Evolutionary conservation across 495 filamentous ascomycete genomes (phyloP), one percentile per base, ranked within the genome.

Genomic region (Aspergillus baeticus): DNA sequence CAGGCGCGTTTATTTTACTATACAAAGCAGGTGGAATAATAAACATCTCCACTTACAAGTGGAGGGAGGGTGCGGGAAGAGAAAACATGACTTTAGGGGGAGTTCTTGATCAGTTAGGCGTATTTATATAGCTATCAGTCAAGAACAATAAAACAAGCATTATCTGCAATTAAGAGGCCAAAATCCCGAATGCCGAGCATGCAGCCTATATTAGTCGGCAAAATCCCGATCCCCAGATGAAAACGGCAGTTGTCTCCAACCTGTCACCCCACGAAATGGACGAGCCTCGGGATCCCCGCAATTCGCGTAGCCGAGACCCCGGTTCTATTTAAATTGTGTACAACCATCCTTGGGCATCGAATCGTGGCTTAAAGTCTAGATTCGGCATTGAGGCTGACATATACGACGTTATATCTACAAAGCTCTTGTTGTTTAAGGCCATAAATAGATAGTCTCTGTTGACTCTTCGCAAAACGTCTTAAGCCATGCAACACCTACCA

Each of bases 251-350:
- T 29, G 26, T 29, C 26, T 29, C 26, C 26, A 29, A 29, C 26
- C 18, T 20, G 15, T 13, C 17, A 37, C 51, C 51, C 51, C 51
- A 39, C 51, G 36, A 45, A 54, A 45, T 15, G 8, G 10, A 48
- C 52, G 20, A 48, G 47, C 56, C 56, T 58, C 56, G 56, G 49
- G 56, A 52, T 58, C 42, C 41, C 56, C 56, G 34, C 46, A 37
- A 44, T 44, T 51, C 6, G 20, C 17, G 36, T 49, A 56, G 36
- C 54, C 54, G 54, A 57, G 22, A 45, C 36, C 5, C 10, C 15
- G 36, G 35, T 6, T 22, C 10, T 29, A 37, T 37, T 46, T 26
- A 52, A 20, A 36, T 17, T 15, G 11, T 31, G 6, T 37, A 10
- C 17, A 37, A 17, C 7, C 38, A 45, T 23, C 13, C 7, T 14